Percentiles rank a stretch among this genome's conserved stretches.
Conservation (phyloP, 176 grass and related monocot genomes). For the bread wheat (Triticum aestivum) region IWGSC_CS_RefSeq_v2.1 NC_057797.1:559164782-559165281, state of each 20-base stretch:
- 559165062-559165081: not conserved
- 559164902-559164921: not conserved
- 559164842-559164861: slow-evolving; percentile 83
- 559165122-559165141: not conserved
- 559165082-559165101: not conserved
- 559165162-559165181: not conserved
- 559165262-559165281: too few relatives aligned
- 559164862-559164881: slow-evolving; percentile 87
- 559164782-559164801: slow-evolving; percentile 72
- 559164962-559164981: not conserved
- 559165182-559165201: not conserved
- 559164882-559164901: not conserved
- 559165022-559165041: not conserved
- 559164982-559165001: not conserved
- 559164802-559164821: slow-evolving; percentile 93
- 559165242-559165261: slow-evolving; percentile 3
- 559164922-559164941: not conserved
- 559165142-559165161: not conserved
- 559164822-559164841: slow-evolving; percentile 74
- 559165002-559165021: not conserved
- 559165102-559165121: not conserved
- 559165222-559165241: not conserved
- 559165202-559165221: not conserved
- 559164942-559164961: not conserved
- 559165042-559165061: not conserved